Evolutionary conservation across 2,329 filamentous ascomycete genomes (phyloP).

Genomic region (Dothistroma pini): DNA sequence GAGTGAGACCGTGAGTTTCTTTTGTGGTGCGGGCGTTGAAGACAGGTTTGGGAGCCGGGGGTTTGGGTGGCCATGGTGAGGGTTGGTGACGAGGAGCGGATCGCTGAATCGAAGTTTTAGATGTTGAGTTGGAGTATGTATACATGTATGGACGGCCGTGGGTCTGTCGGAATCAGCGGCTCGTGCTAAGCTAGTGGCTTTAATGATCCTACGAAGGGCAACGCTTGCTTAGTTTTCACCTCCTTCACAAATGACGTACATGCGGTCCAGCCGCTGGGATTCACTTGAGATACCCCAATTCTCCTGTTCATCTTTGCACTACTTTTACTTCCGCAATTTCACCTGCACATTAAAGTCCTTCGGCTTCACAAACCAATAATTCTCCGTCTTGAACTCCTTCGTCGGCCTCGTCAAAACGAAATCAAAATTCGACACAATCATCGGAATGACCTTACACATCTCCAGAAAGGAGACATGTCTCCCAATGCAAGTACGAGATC

Average conservation of each 20-base stretch:
- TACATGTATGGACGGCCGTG: background rate
- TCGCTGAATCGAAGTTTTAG: too few relatives aligned
- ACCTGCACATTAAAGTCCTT: slow-evolving; percentile 18
- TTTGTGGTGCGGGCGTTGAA: slow-evolving; percentile 11
- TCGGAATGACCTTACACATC: slow-evolving; percentile 33
- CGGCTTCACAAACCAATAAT: slow-evolving; percentile 21
- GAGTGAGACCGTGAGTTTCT: slow-evolving; percentile 12
- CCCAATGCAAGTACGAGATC: slow-evolving; percentile 37
- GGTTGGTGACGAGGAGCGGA: too few relatives aligned
- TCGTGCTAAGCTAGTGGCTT: background rate
- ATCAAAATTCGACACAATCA: slow-evolving; percentile 29
- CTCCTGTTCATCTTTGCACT: background rate
- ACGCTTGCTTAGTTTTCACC: background rate
- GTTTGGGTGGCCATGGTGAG: too few relatives aligned
- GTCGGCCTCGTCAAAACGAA: slow-evolving; percentile 5
- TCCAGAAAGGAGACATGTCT: slow-evolving; percentile 31
- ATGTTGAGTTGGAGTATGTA: too few relatives aligned
- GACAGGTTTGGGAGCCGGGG: background rate
- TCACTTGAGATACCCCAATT: background rate
- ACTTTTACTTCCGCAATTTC: background rate
- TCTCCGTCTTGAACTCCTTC: slow-evolving; percentile 8
- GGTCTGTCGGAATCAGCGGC: background rate
- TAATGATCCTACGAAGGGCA: background rate
- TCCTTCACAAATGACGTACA: background rate
- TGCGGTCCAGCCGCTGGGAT: too few relatives aligned